Percentiles rank a stretch among this genome's conserved stretches.
Conservation (phyloP, 2,329 filamentous ascomycete genomes). For the Stagonosporopsis rhizophila region DNA sequence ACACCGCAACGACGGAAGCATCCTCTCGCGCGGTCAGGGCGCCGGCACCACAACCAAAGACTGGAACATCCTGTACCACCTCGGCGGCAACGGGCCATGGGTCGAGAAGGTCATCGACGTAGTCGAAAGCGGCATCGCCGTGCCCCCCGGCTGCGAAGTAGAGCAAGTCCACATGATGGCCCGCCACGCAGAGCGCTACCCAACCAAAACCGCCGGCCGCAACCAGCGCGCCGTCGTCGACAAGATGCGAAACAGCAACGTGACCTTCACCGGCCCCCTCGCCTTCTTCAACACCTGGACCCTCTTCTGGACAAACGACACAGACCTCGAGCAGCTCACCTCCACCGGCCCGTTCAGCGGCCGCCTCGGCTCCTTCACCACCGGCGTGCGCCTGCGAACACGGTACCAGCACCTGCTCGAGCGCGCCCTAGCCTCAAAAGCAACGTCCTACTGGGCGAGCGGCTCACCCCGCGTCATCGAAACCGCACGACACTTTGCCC, state of each 20-base stretch:
- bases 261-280: constrained; percentile 58
- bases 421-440: constrained; percentile 16
- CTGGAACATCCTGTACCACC: constrained; percentile 61
- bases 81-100: constrained; percentile 65
- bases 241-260: constrained; percentile 53
- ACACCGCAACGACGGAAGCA: constrained; percentile 22
- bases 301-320: constrained; percentile 58
- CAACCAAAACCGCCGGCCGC: constrained; percentile 58
- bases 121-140: constrained; percentile 50
- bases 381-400: constrained; percentile 61
- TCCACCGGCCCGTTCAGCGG: constrained; percentile 64
- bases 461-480: constrained; percentile 62
- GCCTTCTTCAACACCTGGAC: constrained; percentile 62
- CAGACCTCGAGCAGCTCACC: constrained; percentile 62
- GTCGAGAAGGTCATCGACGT: constrained; percentile 57
- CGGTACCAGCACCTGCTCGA: constrained; percentile 59
- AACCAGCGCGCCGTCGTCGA: constrained; percentile 58
- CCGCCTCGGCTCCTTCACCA: constrained; percentile 60
- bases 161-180: constrained; percentile 69
- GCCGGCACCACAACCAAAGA: constrained; percentile 40
- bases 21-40: constrained; percentile 22
- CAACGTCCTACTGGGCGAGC: constrained; percentile 60
- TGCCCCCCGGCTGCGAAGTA: constrained; percentile 58
- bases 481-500: constrained; percentile 62
- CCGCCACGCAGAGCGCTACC: constrained; percentile 65